phyloP scores from a whole-genome alignment of 2,329 filamentous ascomycete species.

The Verticillium albo-atrum region DNA sequence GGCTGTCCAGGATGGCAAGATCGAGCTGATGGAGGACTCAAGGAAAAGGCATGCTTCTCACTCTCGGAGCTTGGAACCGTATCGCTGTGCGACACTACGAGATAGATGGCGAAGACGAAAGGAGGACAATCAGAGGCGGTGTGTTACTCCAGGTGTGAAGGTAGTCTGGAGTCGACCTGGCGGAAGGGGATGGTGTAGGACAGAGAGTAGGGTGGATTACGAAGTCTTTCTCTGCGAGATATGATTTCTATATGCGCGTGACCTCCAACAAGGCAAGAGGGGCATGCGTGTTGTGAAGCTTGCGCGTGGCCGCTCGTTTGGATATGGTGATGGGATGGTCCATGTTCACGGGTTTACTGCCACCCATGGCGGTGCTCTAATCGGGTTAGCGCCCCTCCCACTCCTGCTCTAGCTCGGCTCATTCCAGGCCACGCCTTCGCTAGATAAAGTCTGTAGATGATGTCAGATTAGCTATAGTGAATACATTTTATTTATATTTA shows the following conservation, averaged over 20 bases:
- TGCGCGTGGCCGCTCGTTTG: too few species aligned
- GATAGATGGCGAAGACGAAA: conserved; percentile 11
- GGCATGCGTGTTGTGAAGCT: too few species aligned
- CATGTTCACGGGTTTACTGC: too few species aligned
- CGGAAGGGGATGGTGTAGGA: not conserved
- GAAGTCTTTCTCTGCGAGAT: not conserved
- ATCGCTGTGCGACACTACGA: conserved; percentile 17
- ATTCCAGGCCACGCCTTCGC: too few species aligned
- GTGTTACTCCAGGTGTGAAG: not conserved
- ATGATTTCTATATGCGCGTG: not conserved
- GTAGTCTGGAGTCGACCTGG: not conserved
- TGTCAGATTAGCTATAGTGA: too few species aligned
- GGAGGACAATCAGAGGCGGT: not conserved
- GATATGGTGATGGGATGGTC: too few species aligned
- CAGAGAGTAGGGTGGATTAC: not conserved
- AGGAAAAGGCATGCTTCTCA: conserved; percentile 21
- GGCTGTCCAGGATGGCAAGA: not conserved
- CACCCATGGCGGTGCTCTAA: too few species aligned
- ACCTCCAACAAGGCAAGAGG: not conserved
- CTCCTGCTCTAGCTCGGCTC: too few species aligned
- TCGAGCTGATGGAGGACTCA: too few species aligned
- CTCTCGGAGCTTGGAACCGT: not conserved
- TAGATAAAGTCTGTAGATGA: too few species aligned
- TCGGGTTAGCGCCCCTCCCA: too few species aligned
- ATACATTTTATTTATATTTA: too few species aligned